Base-by-base conservation (phyloP, 371 early-diverging fungal genomes). In the Mortierella sp. region DNA sequence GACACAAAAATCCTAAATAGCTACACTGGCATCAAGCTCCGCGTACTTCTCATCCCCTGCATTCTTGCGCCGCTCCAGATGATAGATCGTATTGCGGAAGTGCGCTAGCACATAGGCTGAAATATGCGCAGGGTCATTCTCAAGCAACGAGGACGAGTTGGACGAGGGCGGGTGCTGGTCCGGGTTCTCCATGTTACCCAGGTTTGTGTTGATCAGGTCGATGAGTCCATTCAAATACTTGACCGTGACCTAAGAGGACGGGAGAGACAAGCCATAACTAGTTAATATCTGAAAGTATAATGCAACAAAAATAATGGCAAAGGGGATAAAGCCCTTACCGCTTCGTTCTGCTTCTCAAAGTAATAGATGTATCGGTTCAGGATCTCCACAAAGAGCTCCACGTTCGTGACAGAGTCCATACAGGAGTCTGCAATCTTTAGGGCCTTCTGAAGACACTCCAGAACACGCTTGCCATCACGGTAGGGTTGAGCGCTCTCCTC, bases 341-440 rank as follows among this genome's bases (percentile, higher is more conserved):
- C 83, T 51, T 92, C 91, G 70, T 93, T 93, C 54, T 90, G 84
- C 64, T 88, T 87, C 82, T 93, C 95, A 81, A 90, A 98, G 72
- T 89, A 95, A 80, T 92, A 94, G 41, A 97, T 79, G 60, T 92
- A 95, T 69, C 91, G 84, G 76, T 96, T 94, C 50, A 97, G 79
- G 55, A 97, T 91, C 73, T 97, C 97, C 5, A 97, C 92, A 82
- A 96, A 93, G 41, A 97, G 81, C 70, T 93, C 92, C 7, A 93
- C 89, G 41, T 91, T 92, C 19, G 93, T 87, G 24, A 88, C 85
- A 31, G 89, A 83, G 69, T 97, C 96, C 87, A 96, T 88, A 55
- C 95, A 92, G 6, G 91, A 87, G 78, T 94, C 95, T 2, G 98
- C 97, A 63, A 95, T 88, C 72, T 94, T 93, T 24, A 95, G 85